Evolutionary conservation across 225 moss, liverwort and hornwort genomes (phyloP), one percentile per base, ranked within the genome.

Genomic region (Pseudisothecium myosuroides): DNA sequence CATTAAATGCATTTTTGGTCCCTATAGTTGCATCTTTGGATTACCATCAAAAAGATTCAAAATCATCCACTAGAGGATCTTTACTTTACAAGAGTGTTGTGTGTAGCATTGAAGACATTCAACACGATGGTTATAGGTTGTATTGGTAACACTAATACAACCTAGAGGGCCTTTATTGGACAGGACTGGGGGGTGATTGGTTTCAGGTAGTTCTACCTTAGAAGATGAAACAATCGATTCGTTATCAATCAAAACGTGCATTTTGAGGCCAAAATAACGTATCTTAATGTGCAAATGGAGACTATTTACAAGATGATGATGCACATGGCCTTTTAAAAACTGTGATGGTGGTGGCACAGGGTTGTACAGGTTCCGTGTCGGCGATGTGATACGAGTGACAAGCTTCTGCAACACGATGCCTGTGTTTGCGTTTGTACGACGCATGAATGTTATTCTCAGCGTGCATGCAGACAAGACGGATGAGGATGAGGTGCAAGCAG

Each of bases 321-420:
- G 34, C 37, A 65, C 17, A 37, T 26, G 19, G n/a, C 6, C 67
- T 18, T 8, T 6, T 28, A 3, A 36, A 17, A 17, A 37, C 12
- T 64, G 28, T 83, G n/a, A 49, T 54, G 49, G 39, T 71, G 54
- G 37, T 43, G 39, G 29, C 24, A 16, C 71, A 84, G 84, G 84
- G 13, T 5, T 84, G 2, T 84, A 94, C 69, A 95, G 98, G 56
- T 96, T 93, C 85, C 91, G 91, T 36, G 31, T 95, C 43, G 95
- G 95, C 36, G 96, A 95, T 68, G 90, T 96, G 41, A 71, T 98
- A 14, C 92, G 92, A 71, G 93, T 95, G 86, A 93, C 92, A 37
- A 89, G 95, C 29, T 95, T 93, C 89, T 91, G 95, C 50, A 96
- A 96, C 49, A 87, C 89, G 36, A 55, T 94, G 62, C 96, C 95